Percentiles rank a stretch among this genome's conserved stretches.
phyloP scores from a whole-genome alignment of 2,329 filamentous ascomycete genomes.

The Penicillium sp. region DNA sequence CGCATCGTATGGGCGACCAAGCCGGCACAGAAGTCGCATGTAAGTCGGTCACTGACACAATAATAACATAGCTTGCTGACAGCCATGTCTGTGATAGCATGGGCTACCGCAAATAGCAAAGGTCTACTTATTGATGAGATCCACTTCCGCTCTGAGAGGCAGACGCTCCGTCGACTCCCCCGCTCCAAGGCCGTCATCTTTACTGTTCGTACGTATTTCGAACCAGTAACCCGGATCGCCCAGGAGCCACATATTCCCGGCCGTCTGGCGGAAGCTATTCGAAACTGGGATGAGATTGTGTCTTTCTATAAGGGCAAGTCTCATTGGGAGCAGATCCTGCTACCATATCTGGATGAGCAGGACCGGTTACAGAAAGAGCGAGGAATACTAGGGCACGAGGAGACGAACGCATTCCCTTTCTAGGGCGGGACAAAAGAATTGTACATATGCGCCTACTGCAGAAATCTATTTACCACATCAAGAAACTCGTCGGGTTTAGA shows the following conservation, averaged over 20 bases:
- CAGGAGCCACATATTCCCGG: neutral
- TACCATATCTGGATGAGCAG: neutral
- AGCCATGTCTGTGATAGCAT: neutral
- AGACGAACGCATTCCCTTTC: neutral
- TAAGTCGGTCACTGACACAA: neutral
- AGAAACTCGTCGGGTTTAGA: neutral
- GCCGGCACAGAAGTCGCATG: constrained; percentile 16
- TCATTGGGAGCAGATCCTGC: neutral
- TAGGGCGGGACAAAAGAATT: neutral
- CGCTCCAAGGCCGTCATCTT: neutral
- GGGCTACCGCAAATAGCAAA: neutral
- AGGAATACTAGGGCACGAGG: neutral
- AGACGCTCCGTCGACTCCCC: neutral
- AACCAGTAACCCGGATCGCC: neutral
- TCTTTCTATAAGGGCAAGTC: neutral
- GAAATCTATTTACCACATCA: neutral
- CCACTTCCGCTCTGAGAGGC: neutral
- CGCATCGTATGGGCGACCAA: constrained; percentile 20
- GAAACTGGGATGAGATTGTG: neutral
- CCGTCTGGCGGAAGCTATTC: neutral
- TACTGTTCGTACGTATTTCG: neutral
- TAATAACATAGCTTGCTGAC: neutral
- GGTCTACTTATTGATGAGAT: neutral
- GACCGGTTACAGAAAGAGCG: neutral
- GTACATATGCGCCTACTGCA: neutral